phyloP scores from a whole-genome alignment of 169 alveolate species.

The Theileria annulata region DNA sequence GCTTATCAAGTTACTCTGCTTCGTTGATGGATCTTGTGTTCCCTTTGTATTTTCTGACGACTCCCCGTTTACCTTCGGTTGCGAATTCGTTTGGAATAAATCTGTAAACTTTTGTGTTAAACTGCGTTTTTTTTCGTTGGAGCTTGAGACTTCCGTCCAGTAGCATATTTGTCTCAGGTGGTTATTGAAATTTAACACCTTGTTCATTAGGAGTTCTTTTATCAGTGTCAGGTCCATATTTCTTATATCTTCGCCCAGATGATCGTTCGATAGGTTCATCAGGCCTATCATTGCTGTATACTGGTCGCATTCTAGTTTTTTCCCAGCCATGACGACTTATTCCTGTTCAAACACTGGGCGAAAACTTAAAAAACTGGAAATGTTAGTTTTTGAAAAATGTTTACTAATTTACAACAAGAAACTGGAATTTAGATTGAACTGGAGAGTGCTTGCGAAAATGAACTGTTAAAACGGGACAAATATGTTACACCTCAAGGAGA shows the following conservation, averaged over 20 bases:
- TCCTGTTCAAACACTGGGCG: background rate
- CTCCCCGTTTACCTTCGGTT: background rate
- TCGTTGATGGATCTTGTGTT: slow-evolving; percentile 14
- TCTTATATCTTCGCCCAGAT: slow-evolving; percentile 25
- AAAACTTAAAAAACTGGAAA: background rate
- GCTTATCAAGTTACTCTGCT: slow-evolving; percentile 26
- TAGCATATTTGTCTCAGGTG: slow-evolving; percentile 54
- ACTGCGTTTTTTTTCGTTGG: slow-evolving; percentile 6
- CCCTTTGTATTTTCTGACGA: background rate
- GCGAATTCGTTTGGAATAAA: slow-evolving; percentile 16
- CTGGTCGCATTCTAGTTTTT: slow-evolving; percentile 39
- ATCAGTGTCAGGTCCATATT: slow-evolving; percentile 26
- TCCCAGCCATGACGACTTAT: background rate
- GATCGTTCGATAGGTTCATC: slow-evolving; percentile 44
- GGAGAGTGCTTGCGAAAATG: slow-evolving; percentile 1
- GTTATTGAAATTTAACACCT: slow-evolving; percentile 61
- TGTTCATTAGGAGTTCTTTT: slow-evolving; percentile 64
- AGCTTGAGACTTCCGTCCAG: slow-evolving; percentile 8
- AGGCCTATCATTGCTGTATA: slow-evolving; percentile 57
- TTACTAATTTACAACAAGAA: slow-evolving; percentile 3
- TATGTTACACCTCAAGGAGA: slow-evolving; percentile 4
- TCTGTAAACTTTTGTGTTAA: background rate
- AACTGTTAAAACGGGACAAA: background rate
- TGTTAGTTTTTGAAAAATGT: background rate
- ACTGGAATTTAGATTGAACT: background rate